Conservation (phyloP, 345 rosid species). For the Microcos paniculata region DNA sequence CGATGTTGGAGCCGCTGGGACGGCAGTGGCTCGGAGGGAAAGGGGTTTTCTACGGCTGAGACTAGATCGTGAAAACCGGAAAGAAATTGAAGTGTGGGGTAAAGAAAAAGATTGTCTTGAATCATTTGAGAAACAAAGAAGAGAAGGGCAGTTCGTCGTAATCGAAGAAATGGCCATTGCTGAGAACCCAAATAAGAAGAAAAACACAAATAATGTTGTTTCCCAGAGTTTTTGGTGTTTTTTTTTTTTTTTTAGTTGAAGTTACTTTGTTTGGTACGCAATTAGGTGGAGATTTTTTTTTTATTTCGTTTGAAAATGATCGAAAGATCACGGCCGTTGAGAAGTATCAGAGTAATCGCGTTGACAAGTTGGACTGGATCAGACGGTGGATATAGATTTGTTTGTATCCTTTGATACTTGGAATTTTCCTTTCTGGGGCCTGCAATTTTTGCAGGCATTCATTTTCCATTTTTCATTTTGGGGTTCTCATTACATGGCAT, state of each 20-base stretch:
- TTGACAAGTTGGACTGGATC: neutral
- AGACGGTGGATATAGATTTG: neutral
- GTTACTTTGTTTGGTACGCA: neutral
- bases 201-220: too few species aligned
- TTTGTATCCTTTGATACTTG: neutral
- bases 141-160: slow-evolving; percentile 22
- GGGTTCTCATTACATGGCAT: too few species aligned
- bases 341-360: neutral
- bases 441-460: neutral
- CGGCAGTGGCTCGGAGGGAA: slow-evolving; percentile 54
- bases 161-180: slow-evolving; percentile 54
- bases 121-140: slow-evolving; percentile 28
- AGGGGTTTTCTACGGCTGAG: slow-evolving; percentile 38
- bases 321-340: slow-evolving; percentile 17
- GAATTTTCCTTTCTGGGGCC: neutral
- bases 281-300: neutral
- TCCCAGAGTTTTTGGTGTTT: neutral
- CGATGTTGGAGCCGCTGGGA: slow-evolving; percentile 44
- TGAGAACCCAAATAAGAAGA: neutral
- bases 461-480: too few species aligned
- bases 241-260: neutral
- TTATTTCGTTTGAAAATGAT: neutral
- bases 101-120: slow-evolving; percentile 11
- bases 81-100: slow-evolving; percentile 34
- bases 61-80: slow-evolving; percentile 36